phyloP scores from a whole-genome alignment of 768 basidiomycete genomes.

The Mrakia blollopis region DNA sequence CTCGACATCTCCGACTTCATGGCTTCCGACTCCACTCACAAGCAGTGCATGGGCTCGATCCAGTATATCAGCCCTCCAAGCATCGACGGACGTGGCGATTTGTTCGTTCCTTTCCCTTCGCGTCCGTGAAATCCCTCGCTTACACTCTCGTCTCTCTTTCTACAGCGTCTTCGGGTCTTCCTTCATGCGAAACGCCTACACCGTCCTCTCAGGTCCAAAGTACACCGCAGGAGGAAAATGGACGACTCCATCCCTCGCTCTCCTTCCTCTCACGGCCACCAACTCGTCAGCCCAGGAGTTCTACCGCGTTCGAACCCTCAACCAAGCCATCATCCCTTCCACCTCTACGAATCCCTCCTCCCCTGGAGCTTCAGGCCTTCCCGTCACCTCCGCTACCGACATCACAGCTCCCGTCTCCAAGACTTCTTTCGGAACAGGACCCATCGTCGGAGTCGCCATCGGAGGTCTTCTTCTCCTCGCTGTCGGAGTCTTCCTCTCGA shows the following conservation, averaged over 20 bases:
- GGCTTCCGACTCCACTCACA: conserved; percentile 9
- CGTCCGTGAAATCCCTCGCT: not conserved
- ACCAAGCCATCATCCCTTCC: conserved; percentile 19
- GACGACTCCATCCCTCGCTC: conserved; percentile 22
- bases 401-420: not conserved
- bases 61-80: not conserved
- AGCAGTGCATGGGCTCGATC: conserved; percentile 22
- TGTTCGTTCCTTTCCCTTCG: conserved; percentile 5
- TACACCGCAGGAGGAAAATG: conserved; percentile 19
- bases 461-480: not conserved
- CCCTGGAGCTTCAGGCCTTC: not conserved
- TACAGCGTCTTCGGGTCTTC: conserved; percentile 26
- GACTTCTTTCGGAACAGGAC: not conserved
- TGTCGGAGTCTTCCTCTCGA: conserved; percentile 11
- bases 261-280: conserved; percentile 23
- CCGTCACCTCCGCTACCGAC: not conserved
- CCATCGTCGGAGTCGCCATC: conserved; percentile 19
- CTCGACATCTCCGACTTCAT: conserved; percentile 24
- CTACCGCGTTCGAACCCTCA: conserved; percentile 19
- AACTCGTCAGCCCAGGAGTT: conserved; percentile 14
- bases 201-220: conserved; percentile 27
- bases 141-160: not conserved
- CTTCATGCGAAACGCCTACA: conserved; percentile 32
- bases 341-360: not conserved
- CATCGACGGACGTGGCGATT: conserved; percentile 22